Evolutionary conservation across 352 stramenopile species (phyloP), one percentile per base, ranked within the genome.

Genomic region (Pythium insidiosum): DNA sequence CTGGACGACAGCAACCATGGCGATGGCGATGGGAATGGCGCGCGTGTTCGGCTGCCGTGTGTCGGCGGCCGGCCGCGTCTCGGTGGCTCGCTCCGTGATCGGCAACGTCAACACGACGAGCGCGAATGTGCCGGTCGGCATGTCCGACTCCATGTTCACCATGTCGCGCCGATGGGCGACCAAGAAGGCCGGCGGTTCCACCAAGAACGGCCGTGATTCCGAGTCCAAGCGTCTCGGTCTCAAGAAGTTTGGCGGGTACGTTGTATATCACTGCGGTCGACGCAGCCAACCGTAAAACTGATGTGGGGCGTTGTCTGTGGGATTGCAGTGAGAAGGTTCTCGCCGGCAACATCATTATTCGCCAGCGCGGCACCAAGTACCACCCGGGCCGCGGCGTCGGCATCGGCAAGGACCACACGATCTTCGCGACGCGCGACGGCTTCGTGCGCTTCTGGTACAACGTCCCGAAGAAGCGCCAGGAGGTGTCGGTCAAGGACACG

Each of bases 181-280:
- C 15, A 99, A 99, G 73, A 98, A 98, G 63, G 88, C 94, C 4
- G 95, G 93, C 24, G 96, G 96, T 31, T 98, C 89, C 5, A 95
- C 88, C n/a, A 97, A 95, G 60, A 99, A 99, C 67, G 95, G 96
- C 18, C 78, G 96, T 42, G 95, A 99, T 65, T 98, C 94, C 13
- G 74, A 93, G 56, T 97, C 95, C 30, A 95, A 97, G 69, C 84
- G 96, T 41, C 74, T 99, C 33, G 96, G 96, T 46, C 82, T 99
- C 53, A 99, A 99, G 70, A 95, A 98, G 42, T 98, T 94, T 61
- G 92, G 90, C 50, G 91, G 88, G 75, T 91, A 49, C 55, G 65
- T 57, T n/a, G n/a, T n/a, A n/a, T n/a, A n/a, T n/a, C n/a, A n/a
- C n/a, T n/a, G n/a, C n/a, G n/a, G n/a, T n/a, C n/a, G n/a, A n/a